These are phyloP conservation scores for Prunus fruticosa DNA, from an alignment of 306 rosid species.

Conservation along the genomic window DNA sequence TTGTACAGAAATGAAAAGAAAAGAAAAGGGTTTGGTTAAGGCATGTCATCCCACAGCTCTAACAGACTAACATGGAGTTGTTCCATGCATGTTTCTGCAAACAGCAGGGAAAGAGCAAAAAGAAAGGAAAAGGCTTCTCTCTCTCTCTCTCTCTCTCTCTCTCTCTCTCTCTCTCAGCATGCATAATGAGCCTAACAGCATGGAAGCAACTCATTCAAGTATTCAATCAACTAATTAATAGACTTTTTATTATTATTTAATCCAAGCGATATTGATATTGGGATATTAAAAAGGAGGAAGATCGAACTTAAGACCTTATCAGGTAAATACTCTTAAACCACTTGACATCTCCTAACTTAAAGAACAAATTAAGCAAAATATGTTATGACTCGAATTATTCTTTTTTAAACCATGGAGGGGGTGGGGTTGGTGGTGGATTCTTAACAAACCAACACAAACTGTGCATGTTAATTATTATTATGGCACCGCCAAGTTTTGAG, in stretches of 20 bases:
- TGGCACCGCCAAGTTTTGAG: neutral
- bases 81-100: neutral
- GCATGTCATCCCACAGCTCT: neutral
- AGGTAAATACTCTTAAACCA: too few relatives aligned
- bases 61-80: neutral
- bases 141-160: too few relatives aligned
- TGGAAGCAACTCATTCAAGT: neutral
- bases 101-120: neutral
- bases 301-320: too few relatives aligned
- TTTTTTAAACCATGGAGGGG: neutral
- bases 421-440: neutral
- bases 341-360: neutral
- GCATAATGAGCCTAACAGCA: too few relatives aligned
- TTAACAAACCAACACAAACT: constrained; percentile 4
- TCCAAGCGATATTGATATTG: too few relatives aligned
- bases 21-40: neutral
- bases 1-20: neutral
- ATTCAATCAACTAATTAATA: neutral
- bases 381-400: neutral
- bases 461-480: neutral
- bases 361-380: neutral
- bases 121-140: neutral
- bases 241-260: too few relatives aligned
- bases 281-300: too few relatives aligned
- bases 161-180: too few relatives aligned